A percentile compares a stretch with the other conserved stretches of the same genome.
These are phyloP conservation scores for Paramecium caudatum DNA, from an alignment of 73 alveolate species.

Conservation along the genomic window DNA sequence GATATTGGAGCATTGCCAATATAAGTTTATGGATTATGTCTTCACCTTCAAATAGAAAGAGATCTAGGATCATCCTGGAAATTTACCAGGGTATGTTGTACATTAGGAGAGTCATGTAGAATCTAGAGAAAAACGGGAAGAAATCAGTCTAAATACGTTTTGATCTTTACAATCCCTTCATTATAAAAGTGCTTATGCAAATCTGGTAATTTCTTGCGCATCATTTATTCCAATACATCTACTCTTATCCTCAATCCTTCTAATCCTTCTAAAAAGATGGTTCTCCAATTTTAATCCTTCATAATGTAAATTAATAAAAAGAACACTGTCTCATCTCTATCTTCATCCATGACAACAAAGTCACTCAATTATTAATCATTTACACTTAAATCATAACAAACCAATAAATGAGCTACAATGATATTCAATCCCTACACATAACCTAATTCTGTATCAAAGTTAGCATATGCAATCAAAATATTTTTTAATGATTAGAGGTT, in stretches of 20 bases:
- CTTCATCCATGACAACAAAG: constrained; percentile 23
- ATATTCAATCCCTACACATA: constrained; percentile 57
- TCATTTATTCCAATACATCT: constrained; percentile 26
- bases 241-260: background rate
- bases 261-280: background rate
- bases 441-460: constrained; percentile 46
- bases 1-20: constrained; percentile 41
- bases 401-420: constrained; percentile 42
- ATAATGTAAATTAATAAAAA: background rate
- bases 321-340: constrained; percentile 48
- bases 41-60: constrained; percentile 44
- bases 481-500: constrained; percentile 36
- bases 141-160: constrained; percentile 40
- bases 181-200: constrained; percentile 38
- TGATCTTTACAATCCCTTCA: constrained; percentile 60
- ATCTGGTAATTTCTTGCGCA: constrained; percentile 39
- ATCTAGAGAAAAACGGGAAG: background rate
- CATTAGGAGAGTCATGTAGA: constrained; percentile 36
- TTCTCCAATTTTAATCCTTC: constrained; percentile 54
- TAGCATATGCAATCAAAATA: constrained; percentile 29
- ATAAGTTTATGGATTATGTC: constrained; percentile 23
- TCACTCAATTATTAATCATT: constrained; percentile 27
- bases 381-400: constrained; percentile 43
- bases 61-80: constrained; percentile 36
- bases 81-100: constrained; percentile 29